phyloP scores from a whole-genome alignment of 164 flowering plant genomes.

The Kingdonia uniflora region DNA sequence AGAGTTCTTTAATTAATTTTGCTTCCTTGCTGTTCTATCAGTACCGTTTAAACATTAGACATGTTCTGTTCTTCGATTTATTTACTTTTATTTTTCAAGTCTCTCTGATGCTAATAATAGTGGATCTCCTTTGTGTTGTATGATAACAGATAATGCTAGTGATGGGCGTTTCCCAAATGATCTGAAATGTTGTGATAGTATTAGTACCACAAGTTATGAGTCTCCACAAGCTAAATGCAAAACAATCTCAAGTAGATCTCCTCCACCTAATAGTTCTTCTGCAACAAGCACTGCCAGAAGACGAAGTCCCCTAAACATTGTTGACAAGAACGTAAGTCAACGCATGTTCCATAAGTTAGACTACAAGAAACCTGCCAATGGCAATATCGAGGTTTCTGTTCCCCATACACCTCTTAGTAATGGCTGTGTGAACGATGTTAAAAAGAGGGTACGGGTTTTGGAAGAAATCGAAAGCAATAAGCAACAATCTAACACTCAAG shows the following conservation, averaged over 20 bases:
- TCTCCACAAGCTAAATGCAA: constrained; percentile 24
- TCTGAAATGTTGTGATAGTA: constrained; percentile 15
- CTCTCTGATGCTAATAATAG: neutral
- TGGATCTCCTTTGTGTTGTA: neutral
- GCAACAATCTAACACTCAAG: constrained; percentile 22
- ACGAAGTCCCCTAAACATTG: constrained; percentile 25
- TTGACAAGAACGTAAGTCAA: constrained; percentile 25
- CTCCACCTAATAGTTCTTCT: constrained; percentile 31
- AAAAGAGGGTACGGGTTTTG: constrained; percentile 9
- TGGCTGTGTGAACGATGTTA: constrained; percentile 15
- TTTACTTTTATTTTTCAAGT: neutral
- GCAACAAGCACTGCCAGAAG: constrained; percentile 20
- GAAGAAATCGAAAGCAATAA: constrained; percentile 18
- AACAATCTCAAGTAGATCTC: constrained; percentile 19
- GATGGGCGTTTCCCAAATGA: constrained; percentile 27
- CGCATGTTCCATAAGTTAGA: constrained; percentile 28
- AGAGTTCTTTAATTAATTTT: neutral
- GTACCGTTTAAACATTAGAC: too few species aligned
- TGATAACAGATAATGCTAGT: constrained; percentile 32
- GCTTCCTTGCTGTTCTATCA: too few species aligned
- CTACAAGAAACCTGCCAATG: constrained; percentile 29
- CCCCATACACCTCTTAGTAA: constrained; percentile 17
- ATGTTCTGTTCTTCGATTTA: neutral
- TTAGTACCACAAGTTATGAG: constrained; percentile 11
- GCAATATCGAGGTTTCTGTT: constrained; percentile 39